These are phyloP conservation scores for Termitomyces sp. DNA, from an alignment of 768 basidiomycete species.

Conservation along the genomic window DNA sequence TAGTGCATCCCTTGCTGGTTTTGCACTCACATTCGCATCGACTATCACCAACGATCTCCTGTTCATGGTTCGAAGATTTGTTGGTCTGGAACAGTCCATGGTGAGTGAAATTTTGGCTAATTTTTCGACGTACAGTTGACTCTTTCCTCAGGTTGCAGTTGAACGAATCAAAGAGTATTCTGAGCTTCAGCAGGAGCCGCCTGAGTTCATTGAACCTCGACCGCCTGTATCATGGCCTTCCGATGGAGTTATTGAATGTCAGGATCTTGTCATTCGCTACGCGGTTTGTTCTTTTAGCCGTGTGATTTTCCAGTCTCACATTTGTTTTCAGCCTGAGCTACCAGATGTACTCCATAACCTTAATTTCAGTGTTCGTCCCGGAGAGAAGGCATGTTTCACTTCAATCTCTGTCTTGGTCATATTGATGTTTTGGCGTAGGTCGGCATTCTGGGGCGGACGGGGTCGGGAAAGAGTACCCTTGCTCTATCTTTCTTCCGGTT, in stretches of 20 bases:
- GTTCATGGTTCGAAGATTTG: constrained; percentile 74
- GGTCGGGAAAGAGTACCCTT: constrained; percentile 77
- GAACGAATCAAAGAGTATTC: constrained; percentile 93
- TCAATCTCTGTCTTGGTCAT: background rate
- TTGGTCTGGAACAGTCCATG: constrained; percentile 91
- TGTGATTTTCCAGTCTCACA: background rate
- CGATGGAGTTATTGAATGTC: constrained; percentile 63
- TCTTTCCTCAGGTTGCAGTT: constrained; percentile 60
- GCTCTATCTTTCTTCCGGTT: constrained; percentile 83
- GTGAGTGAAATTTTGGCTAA: constrained; percentile 34
- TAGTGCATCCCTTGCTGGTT: constrained; percentile 81
- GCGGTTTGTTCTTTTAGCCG: constrained; percentile 49
- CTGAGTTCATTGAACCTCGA: constrained; percentile 86
- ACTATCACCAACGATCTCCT: constrained; percentile 72
- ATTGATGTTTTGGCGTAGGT: constrained; percentile 35
- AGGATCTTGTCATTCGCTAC: constrained; percentile 75
- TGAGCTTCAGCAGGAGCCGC: constrained; percentile 70
- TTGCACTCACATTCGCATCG: constrained; percentile 81
- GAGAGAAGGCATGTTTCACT: constrained; percentile 63
- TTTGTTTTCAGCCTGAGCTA: constrained; percentile 63
- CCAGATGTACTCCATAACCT: constrained; percentile 83
- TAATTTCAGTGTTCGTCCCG: constrained; percentile 68
- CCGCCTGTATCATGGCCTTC: constrained; percentile 81
- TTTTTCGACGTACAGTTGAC: background rate
- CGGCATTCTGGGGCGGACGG: constrained; percentile 71